Evolutionary conservation across 148 eudicot species (phyloP).

Genomic region (Rhododendron henanense): DNA sequence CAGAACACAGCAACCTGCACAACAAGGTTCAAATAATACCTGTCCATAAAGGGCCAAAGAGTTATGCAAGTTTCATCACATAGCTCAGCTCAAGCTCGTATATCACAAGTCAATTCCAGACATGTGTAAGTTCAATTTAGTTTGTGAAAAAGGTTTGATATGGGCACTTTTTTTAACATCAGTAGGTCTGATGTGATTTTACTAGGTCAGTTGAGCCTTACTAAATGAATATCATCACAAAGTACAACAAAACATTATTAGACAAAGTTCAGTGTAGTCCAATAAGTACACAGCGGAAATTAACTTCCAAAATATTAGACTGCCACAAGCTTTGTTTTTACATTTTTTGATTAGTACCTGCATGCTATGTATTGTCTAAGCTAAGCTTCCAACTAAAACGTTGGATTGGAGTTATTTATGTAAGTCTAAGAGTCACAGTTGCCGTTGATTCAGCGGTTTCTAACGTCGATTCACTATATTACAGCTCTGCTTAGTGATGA

Average conservation of each 20-base stretch:
- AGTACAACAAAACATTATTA: not conserved
- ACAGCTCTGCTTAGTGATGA: not conserved
- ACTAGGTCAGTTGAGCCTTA: not conserved
- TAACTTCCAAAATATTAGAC: not conserved
- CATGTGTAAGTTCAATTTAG: not conserved
- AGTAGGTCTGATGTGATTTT: not conserved
- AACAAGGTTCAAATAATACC: not conserved
- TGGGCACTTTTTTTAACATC: not conserved
- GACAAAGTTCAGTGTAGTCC: not conserved
- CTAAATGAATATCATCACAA: not conserved
- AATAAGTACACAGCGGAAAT: not conserved
- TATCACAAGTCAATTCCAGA: not conserved
- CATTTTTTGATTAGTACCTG: not conserved
- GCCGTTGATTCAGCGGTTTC: not conserved
- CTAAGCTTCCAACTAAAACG: not conserved
- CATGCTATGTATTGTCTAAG: not conserved
- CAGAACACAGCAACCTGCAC: not conserved
- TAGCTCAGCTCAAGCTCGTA: not conserved
- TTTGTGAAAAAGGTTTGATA: not conserved
- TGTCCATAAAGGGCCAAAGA: not conserved
- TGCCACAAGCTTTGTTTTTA: not conserved
- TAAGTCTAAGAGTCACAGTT: not conserved
- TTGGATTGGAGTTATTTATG: not conserved
- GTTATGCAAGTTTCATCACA: not conserved
- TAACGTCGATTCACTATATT: not conserved